Evolutionary conservation across 176 grass and related monocot species (phyloP).

Genomic region (Oryza glumipatula): DNA sequence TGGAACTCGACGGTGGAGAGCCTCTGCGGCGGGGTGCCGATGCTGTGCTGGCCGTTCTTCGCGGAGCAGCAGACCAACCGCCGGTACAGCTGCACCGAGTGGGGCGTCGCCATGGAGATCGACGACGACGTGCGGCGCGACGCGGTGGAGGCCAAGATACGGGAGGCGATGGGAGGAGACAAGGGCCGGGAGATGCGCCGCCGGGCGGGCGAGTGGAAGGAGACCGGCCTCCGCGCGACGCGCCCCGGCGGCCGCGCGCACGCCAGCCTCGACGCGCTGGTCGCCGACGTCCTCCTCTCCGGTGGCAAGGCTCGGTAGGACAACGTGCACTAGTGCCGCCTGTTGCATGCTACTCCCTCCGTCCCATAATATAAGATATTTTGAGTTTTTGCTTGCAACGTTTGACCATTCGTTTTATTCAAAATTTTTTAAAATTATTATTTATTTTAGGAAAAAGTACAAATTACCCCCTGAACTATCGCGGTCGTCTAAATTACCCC

Average conservation of each 20-base stretch:
- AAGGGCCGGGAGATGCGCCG: conserved; percentile 48
- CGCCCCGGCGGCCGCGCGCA: conserved; percentile 35
- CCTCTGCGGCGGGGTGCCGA: conserved; percentile 45
- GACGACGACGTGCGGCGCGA: conserved; percentile 51
- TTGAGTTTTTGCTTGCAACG: too few species aligned
- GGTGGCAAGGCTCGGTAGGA: conserved; percentile 17
- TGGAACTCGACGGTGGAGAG: conserved; percentile 56
- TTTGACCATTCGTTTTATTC: too few species aligned
- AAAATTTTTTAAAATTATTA: too few species aligned
- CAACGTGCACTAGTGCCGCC: background rate
- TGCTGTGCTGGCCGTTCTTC: conserved; percentile 58
- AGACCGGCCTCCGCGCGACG: conserved; percentile 2
- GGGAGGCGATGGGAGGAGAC: conserved; percentile 45
- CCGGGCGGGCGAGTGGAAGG: conserved; percentile 41
- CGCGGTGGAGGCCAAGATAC: conserved; percentile 45
- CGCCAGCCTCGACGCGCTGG: conserved; percentile 46
- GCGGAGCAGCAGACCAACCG: conserved; percentile 60
- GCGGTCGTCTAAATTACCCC: too few species aligned
- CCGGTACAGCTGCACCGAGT: conserved; percentile 48
- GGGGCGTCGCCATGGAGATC: conserved; percentile 54
- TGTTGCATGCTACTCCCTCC: background rate
- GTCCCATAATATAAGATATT: too few species aligned
- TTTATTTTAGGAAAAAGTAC: too few species aligned
- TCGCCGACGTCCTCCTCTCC: conserved; percentile 40
- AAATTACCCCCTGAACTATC: too few species aligned